These are phyloP conservation scores for Leccinellum rugosiceps DNA, from an alignment of 768 basidiomycete species.

Conservation along the genomic window DNA sequence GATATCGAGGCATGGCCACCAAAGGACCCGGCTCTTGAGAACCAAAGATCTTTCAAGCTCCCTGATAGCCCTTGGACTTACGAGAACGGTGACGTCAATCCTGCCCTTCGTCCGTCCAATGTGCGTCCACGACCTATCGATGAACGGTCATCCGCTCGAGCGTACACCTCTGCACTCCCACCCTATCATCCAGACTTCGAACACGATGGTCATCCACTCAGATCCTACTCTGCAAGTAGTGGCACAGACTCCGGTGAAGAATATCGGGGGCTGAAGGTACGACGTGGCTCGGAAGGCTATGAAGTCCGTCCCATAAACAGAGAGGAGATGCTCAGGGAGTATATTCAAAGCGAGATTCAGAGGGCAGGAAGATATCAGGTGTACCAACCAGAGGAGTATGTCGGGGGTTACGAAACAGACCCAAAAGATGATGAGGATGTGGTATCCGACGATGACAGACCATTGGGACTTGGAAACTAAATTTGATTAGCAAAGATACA, in stretches of 20 bases:
- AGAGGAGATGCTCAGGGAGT: constrained; percentile 60
- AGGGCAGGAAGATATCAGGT: constrained; percentile 61
- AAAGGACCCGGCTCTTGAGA: constrained; percentile 47
- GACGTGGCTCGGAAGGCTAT: constrained; percentile 81
- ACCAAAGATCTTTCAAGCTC: constrained; percentile 43
- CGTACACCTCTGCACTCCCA: constrained; percentile 50
- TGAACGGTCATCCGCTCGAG: constrained; percentile 25
- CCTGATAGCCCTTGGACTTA: constrained; percentile 83
- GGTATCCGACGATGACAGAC: constrained; percentile 22
- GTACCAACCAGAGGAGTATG: constrained; percentile 61
- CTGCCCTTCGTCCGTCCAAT: constrained; percentile 65
- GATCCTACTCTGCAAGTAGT: constrained; percentile 14
- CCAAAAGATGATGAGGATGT: not conserved
- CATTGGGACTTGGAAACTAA: constrained; percentile 20
- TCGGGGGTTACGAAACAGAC: constrained; percentile 34
- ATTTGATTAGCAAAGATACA: too few relatives aligned
- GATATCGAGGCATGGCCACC: constrained; percentile 66
- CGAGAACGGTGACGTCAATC: constrained; percentile 73
- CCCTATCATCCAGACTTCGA: constrained; percentile 77
- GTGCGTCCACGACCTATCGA: constrained; percentile 32
- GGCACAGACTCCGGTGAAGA: constrained; percentile 32
- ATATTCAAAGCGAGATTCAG: constrained; percentile 51
- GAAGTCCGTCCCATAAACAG: constrained; percentile 63
- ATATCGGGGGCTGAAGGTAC: constrained; percentile 38
- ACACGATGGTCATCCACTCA: constrained; percentile 26